Evolutionary conservation across 805 yeast species (phyloP).

Genomic region (Barnettozyma siamensis): DNA sequence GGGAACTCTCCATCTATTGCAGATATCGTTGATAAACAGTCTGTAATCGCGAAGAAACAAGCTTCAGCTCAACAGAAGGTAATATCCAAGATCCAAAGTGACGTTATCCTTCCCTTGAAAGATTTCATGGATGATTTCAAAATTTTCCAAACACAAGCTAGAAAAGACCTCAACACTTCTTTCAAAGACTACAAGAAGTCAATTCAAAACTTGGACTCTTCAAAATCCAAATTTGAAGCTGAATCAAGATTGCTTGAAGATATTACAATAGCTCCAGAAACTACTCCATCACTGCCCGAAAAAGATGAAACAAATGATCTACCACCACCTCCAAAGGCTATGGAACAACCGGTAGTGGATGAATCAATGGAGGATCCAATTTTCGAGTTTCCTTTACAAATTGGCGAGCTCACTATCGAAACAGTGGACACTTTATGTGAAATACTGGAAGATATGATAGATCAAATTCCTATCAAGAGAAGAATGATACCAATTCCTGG

Average conservation of each 20-base stretch:
- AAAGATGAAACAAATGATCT: neutral
- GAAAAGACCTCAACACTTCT: conserved; percentile 4
- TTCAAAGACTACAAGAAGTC: conserved; percentile 11
- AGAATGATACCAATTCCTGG: conserved; percentile 27
- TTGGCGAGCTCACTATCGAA: conserved; percentile 16
- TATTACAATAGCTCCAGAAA: neutral
- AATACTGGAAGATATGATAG: conserved; percentile 8
- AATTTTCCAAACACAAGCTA: conserved; percentile 10
- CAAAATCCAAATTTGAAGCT: conserved; percentile 13
- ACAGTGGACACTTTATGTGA: conserved; percentile 13
- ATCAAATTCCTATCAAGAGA: conserved; percentile 19
- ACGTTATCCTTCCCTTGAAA: conserved; percentile 11
- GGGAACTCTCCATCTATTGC: neutral
- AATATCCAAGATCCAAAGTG: conserved; percentile 11
- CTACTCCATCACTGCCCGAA: neutral
- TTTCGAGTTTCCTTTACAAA: conserved; percentile 20
- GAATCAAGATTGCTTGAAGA: conserved; percentile 17
- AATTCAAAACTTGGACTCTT: conserved; percentile 2
- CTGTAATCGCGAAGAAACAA: conserved; percentile 4
- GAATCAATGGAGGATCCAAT: conserved; percentile 12
- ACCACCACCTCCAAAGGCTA: neutral
- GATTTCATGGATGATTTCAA: conserved; percentile 22
- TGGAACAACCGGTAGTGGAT: neutral
- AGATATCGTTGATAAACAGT: conserved; percentile 6
- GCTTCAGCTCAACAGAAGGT: conserved; percentile 4